These are phyloP conservation scores for Lagerstroemia speciosa DNA, from an alignment of 345 rosid genomes.

Conservation along the genomic window DNA sequence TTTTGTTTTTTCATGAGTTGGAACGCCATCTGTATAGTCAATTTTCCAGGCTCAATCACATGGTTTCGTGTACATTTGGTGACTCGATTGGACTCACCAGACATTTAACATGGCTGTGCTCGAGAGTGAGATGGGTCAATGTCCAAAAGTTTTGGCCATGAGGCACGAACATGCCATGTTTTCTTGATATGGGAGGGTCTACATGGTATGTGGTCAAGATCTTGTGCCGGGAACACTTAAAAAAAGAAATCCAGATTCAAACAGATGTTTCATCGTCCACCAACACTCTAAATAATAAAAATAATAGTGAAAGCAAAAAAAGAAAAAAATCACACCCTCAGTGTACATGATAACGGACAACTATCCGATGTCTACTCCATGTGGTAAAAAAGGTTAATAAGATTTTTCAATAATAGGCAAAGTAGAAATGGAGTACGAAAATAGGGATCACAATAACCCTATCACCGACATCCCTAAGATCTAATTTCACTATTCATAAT, in stretches of 20 bases:
- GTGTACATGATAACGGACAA: no score
- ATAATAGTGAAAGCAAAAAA: no score
- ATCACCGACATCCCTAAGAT: no score
- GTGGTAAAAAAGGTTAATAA: no score
- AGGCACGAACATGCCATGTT: background rate
- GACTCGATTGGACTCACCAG: background rate
- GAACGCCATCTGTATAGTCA: background rate
- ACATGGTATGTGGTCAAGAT: background rate
- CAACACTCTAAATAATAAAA: background rate
- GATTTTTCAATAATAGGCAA: no score
- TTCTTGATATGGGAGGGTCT: background rate
- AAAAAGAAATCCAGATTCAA: no score
- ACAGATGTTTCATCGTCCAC: background rate
- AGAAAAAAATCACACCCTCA: no score
- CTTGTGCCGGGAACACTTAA: background rate
- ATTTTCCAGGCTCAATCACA: background rate
- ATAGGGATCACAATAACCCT: no score
- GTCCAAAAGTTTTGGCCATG: background rate
- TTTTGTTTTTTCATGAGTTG: background rate
- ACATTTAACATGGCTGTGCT: background rate
- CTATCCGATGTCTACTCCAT: no score
- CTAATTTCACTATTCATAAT: no score
- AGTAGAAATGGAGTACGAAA: no score
- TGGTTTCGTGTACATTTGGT: background rate
- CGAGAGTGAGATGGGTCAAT: background rate